Conservation (phyloP, 2,329 filamentous ascomycete genomes). For the Fusarium ambrosium region DNA sequence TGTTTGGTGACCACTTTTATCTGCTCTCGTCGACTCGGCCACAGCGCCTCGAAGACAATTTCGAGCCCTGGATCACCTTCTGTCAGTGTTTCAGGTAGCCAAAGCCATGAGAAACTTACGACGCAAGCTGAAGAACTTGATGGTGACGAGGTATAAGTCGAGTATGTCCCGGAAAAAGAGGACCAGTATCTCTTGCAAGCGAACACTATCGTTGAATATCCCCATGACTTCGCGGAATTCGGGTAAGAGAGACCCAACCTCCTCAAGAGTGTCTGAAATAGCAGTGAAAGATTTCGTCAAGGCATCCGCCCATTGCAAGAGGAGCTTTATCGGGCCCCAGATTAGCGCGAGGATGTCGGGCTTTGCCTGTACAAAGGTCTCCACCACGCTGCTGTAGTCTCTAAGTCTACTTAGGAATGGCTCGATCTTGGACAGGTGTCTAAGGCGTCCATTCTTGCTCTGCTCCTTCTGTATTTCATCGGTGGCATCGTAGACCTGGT, state of each 20-base stretch:
- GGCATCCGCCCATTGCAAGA: conserved; percentile 1
- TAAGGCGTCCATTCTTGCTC: neutral
- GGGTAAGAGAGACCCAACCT: neutral
- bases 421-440: neutral
- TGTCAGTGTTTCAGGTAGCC: accelerated
- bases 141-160: neutral
- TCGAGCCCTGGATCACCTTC: neutral
- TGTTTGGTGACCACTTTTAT: neutral
- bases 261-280: neutral
- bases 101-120: neutral
- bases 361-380: conserved; percentile 1
- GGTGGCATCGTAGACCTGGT: conserved; percentile 3
- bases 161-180: neutral
- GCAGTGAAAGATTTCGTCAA: neutral
- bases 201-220: neutral
- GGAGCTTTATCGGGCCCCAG: conserved; percentile 13
- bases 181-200: neutral
- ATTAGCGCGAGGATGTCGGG: conserved; percentile 5
- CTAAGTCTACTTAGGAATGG: neutral
- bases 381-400: neutral
- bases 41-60: neutral
- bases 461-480: neutral
- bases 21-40: neutral
- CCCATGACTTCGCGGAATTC: neutral
- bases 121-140: neutral